Evolutionary conservation across 768 basidiomycete species (phyloP), one percentile per base, ranked within the genome.

Genomic region (Tephrocybe sp.): DNA sequence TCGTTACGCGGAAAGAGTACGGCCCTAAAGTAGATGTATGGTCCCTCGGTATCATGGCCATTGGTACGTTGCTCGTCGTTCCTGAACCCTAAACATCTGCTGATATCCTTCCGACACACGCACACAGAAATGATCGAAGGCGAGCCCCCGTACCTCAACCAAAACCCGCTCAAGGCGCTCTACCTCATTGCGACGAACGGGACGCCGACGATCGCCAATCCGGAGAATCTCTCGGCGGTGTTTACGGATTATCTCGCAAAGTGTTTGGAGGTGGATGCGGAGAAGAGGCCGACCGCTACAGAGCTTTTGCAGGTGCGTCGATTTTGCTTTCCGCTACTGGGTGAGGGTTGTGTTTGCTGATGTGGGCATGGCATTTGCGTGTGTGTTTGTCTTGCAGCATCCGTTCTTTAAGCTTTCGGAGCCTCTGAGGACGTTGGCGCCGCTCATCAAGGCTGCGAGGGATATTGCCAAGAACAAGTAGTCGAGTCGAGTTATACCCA

Each of bases 131-230:
- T 98, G 94, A 95, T 98, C 60, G 94, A 98, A 70, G 95, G 94
- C 49, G 95, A 97, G 67, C 94, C 94, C 0, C 94, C 94, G 19
- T 97, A 97, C 62, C 79, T 96, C 32, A 95, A 95, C 65, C 94
- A 97, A 74, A 96, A 96, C 70, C 94, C 95, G 0, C 76, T 97
- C 46, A 98, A 97, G 67, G 97, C 97, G 2, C 72, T 99, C 39
- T 99, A 98, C 68, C 82, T 99, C 42, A 99, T 99, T 61, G 96
- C 96, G 2, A 99, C 96, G 8, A 98, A 98, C 60, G 96, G 97
- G 22, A 98, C 96, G 19, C 97, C 97, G 0, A 89, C 88, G 46
- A 93, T 99, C 58, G 89, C 92, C 48, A 98, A 97, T 67, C 95
- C 95, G 8, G 79, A 82, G 67, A 79, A 77, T 53, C 62, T 82